Evolutionary conservation across 2,329 filamentous ascomycete genomes (phyloP), one percentile per base, ranked within the genome.

Genomic region (Fusarium nanum): DNA sequence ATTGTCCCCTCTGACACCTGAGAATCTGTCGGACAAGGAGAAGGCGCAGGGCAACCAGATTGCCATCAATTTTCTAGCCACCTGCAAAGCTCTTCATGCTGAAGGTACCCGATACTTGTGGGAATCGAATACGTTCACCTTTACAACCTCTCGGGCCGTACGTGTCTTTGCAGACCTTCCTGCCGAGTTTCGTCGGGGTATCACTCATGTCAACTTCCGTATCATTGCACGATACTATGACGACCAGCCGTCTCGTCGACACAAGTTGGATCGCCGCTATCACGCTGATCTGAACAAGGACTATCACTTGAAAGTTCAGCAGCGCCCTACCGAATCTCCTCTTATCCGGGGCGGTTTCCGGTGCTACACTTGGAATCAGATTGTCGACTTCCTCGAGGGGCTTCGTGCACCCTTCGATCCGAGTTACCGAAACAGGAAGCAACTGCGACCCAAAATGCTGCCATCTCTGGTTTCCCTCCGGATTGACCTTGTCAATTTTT

Each of bases 151-250:
- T 27, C 79, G 83, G 40, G 80, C 85, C 5, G 76, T 89, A 7
- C 81, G 81, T 41, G 81, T 83, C 50, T 87, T 89, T 69, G 77
- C 80, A 49, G 83, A 85, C 30, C 76, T 88, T 37, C 77, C 80
- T 46, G 60, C 80, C 13, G 60, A 76, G 7, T 82, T 82, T 59
- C 84, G 87, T 18, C 75, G 80, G 32, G 75, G 78, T 13, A 81
- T 89, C 56, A 79, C 79, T 25, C 78, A 83, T 59, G 76, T 86
- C 71, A 87, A 80, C 28, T 77, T 88, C 42, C 85, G 87, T 44
- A 78, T 88, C 71, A 83, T 88, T 61, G 86, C 86, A 12, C 81
- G 80, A 54, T 88, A 86, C 73, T 89, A 87, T 64, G 85, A 88
- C 58, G 86, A 88, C 50, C 80, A 84, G 48, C 77, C 75, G 5